Percentiles rank a stretch among this genome's conserved stretches.
Evolutionary conservation across 2,329 filamentous ascomycete genomes (phyloP).

Genomic region (Aspergillus eucalypticola): DNA sequence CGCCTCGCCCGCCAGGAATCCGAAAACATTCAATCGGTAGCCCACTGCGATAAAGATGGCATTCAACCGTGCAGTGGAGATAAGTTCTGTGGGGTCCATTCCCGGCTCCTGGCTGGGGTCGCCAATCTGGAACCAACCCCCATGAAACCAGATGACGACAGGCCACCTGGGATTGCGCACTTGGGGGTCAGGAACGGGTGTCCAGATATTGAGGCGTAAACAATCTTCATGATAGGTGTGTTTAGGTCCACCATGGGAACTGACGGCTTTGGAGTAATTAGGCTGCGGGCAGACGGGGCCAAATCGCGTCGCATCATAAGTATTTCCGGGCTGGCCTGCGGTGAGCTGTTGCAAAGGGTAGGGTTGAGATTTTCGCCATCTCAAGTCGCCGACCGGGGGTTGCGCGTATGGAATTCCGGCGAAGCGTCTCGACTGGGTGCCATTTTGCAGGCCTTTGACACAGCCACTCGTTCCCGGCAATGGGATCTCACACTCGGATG

Average conservation of each 20-base stretch:
- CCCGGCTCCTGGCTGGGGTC: conserved; percentile 46
- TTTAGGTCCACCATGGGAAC: conserved; percentile 16
- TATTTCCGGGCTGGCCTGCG: conserved; percentile 21
- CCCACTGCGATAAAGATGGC: conserved; percentile 50
- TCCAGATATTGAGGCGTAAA: conserved; percentile 53
- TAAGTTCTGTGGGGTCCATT: conserved; percentile 49
- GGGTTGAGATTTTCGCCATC: conserved; percentile 43
- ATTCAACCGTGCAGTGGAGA: conserved; percentile 32
- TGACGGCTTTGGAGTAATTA: conserved; percentile 26
- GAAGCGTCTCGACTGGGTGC: conserved; percentile 31
- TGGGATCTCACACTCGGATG: conserved; percentile 10
- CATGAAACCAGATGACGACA: conserved; percentile 38
- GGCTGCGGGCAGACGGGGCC: conserved; percentile 45
- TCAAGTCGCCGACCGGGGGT: conserved; percentile 38
- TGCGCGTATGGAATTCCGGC: conserved; percentile 44
- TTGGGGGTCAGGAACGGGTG: conserved; percentile 34
- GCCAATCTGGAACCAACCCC: conserved; percentile 53
- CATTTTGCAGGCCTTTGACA: conserved; percentile 23
- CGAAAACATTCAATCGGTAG: conserved; percentile 53
- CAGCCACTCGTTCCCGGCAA: conserved; percentile 1
- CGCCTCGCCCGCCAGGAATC: conserved; percentile 49
- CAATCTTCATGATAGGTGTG: conserved; percentile 50
- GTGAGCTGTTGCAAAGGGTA: conserved; percentile 34
- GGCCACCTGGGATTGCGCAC: conserved; percentile 28
- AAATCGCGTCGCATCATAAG: conserved; percentile 43